phyloP scores from a whole-genome alignment of 2,329 filamentous ascomycete species.

The Aspergillus ruber region DNA sequence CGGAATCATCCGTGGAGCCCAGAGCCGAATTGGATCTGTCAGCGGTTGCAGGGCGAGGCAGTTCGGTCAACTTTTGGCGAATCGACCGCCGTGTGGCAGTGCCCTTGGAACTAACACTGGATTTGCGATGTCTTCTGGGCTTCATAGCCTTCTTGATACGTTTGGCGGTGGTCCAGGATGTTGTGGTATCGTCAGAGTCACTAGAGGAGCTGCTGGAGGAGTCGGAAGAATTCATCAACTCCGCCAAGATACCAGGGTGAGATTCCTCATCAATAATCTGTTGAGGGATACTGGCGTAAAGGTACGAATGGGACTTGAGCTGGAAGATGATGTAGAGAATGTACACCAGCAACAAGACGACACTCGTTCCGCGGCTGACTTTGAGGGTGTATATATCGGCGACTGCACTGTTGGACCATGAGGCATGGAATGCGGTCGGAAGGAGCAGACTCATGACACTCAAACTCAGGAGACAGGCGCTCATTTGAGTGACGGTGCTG shows the following conservation, averaged over 20 bases:
- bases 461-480: constrained; percentile 81
- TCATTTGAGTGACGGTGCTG: constrained; percentile 93
- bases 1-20: constrained; percentile 17
- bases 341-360: constrained; percentile 78
- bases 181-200: constrained; percentile 63
- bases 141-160: constrained; percentile 71
- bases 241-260: constrained; percentile 74
- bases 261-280: constrained; percentile 89
- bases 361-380: constrained; percentile 83
- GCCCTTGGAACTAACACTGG: constrained; percentile 61
- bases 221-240: constrained; percentile 62
- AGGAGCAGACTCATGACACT: constrained; percentile 84
- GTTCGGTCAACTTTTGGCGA: constrained; percentile 16
- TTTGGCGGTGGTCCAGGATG: constrained; percentile 66
- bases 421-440: constrained; percentile 87
- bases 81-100: constrained; percentile 17
- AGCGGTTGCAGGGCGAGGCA: constrained; percentile 6
- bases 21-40: constrained; percentile 16
- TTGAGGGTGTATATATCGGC: constrained; percentile 70
- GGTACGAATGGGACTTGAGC: constrained; percentile 83
- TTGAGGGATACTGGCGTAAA: constrained; percentile 89
- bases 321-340: constrained; percentile 80
- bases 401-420: constrained; percentile 57
- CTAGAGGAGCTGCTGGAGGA: constrained; percentile 45
- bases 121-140: constrained; percentile 66